These are phyloP conservation scores for Gossypium arboreum DNA, from an alignment of 345 rosid genomes.

Conservation along the genomic window DNA sequence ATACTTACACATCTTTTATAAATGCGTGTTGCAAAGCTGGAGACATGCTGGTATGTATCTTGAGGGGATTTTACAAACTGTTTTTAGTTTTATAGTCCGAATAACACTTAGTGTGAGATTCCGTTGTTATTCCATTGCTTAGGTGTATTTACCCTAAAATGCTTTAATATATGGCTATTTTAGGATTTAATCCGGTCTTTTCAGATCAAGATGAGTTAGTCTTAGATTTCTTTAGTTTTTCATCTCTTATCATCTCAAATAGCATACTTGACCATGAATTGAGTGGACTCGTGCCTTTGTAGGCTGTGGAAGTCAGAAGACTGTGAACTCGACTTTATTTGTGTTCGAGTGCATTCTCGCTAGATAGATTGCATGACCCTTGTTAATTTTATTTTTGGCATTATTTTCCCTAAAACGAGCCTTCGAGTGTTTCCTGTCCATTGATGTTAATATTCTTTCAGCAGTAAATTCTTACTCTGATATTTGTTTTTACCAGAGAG, in stretches of 20 bases:
- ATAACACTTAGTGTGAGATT: not conserved
- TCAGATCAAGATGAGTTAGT: not conserved
- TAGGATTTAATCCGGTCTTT: not conserved
- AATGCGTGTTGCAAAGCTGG: constrained; percentile 97
- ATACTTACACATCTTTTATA: constrained; percentile 85
- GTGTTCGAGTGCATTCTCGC: not conserved
- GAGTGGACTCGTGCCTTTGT: constrained; percentile 1
- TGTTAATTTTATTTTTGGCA: not conserved
- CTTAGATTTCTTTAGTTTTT: not conserved
- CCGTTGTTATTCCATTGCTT: not conserved
- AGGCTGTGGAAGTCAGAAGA: not conserved
- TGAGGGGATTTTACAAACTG: not conserved
- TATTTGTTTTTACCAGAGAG: constrained; percentile 48
- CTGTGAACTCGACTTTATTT: not conserved
- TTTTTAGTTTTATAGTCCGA: not conserved
- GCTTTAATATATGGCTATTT: not conserved
- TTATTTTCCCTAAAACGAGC: not conserved
- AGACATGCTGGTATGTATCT: constrained; percentile 69
- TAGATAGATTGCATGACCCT: not conserved
- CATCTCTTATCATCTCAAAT: not conserved
- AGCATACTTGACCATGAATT: not conserved
- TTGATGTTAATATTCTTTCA: not conserved
- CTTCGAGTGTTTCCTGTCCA: not conserved
- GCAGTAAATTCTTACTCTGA: not conserved
- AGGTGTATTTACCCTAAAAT: not conserved